phyloP scores from a whole-genome alignment of 176 grass and related monocot species.

The Otatea glauca region DNA sequence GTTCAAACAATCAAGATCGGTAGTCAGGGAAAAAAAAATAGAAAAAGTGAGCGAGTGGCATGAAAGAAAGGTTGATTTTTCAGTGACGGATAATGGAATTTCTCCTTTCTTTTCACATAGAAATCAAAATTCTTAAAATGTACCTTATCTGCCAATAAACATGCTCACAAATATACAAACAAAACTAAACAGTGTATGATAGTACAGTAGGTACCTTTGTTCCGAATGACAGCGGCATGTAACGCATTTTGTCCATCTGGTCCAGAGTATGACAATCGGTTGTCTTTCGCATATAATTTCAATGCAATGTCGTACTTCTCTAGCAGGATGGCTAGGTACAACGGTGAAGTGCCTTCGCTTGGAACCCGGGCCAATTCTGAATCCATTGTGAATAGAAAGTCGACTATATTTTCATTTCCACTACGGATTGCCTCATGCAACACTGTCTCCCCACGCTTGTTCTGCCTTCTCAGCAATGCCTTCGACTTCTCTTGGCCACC shows the following conservation, averaged over 20 bases:
- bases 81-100: too few species aligned
- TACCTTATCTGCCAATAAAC: too few species aligned
- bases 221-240: not conserved
- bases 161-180: too few species aligned
- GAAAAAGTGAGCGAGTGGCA: too few species aligned
- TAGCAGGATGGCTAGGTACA: not conserved
- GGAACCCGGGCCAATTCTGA: not conserved
- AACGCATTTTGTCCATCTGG: slow-evolving; percentile 24
- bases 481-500: not conserved
- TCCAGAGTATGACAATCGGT: not conserved
- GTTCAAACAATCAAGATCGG: too few species aligned
- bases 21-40: too few species aligned
- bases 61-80: too few species aligned
- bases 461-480: not conserved
- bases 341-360: not conserved
- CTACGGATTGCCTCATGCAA: slow-evolving; percentile 4
- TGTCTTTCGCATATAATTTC: not conserved
- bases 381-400: not conserved
- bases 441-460: not conserved
- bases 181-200: not conserved
- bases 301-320: not conserved
- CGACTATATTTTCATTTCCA: not conserved
- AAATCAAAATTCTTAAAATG: too few species aligned
- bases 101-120: too few species aligned
- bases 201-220: not conserved